Base-by-base conservation (phyloP, 2,329 filamentous ascomycete genomes). In the Ophiosphaerella korrae region DNA sequence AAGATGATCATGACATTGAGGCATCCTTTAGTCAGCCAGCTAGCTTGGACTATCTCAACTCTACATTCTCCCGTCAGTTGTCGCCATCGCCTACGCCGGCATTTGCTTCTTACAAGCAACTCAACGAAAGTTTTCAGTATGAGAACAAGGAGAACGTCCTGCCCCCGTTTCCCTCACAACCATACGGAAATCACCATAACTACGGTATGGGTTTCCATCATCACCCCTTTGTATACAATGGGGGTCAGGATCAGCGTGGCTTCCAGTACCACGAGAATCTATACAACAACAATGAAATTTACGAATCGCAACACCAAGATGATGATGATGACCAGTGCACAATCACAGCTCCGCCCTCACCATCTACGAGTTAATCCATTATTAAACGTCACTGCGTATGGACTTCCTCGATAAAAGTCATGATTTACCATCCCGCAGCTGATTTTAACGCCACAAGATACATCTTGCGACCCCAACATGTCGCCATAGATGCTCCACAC, bases 1-100 rank as follows among this genome's bases (percentile, higher is more conserved):
- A 76, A 39, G 75, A 78, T 34, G 71, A 78, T 37, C 70, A 77
- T 13, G 46, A 49, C 5, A 63, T 68, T 12, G 63, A 69, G 5
- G 51, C 64, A 21, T 48, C 68, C 5, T 73, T 73, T 41, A 55
- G 55, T 13, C 70, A 71, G 41, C 68, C 72, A 29, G 63, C 63
- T 5, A 55, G 45, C 29, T 63, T 74, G 58, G 67, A 64, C 38
- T 72, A 70, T 50, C 66, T 75, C 26, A 73, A 68, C 7, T 64
- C 72, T 35, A 64, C 65, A 7, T 71, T 70, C 38, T 55, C 61
- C 34, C 63, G 48, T 32, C 66, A 64, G 32, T 47, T 57, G 5
- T 65, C 67, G 12, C 67, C 62, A 34, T 62, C 64, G 1, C 63
- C 64, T 14, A 48, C 60, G n/a, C 60, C 64, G 7, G 49, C 52